Percentiles rank a stretch among this genome's conserved stretches.
phyloP scores from a whole-genome alignment of 176 grass and related monocot species.

The Phoenix dactylifera region DNA sequence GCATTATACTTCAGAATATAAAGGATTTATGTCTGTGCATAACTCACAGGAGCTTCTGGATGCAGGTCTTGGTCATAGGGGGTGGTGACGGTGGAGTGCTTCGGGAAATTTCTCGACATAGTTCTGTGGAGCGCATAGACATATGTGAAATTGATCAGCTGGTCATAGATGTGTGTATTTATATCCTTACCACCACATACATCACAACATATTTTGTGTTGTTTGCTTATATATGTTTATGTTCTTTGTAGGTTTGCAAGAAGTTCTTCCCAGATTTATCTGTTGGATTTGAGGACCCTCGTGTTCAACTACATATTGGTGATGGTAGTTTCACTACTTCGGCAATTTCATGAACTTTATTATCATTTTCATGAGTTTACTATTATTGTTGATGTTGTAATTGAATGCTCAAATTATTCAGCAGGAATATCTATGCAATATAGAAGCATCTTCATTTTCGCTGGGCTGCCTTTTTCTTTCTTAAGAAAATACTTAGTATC shows the following conservation, averaged over 20 bases:
- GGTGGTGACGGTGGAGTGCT: conserved; percentile 98
- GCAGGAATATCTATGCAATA: too few species aligned
- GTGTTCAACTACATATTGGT: conserved; percentile 74
- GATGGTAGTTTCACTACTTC: conserved; percentile 55
- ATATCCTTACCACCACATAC: too few species aligned
- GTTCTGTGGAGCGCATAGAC: conserved; percentile 83
- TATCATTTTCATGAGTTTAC: too few species aligned
- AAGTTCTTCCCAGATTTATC: conserved; percentile 87
- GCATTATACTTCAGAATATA: too few species aligned
- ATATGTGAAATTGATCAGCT: conserved; percentile 99
- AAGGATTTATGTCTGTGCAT: too few species aligned
- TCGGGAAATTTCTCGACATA: conserved; percentile 83
- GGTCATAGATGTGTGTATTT: conserved; percentile 74
- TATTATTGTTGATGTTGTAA: too few species aligned
- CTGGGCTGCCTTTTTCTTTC: too few species aligned
- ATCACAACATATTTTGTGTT: not conserved
- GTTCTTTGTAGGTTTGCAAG: conserved; percentile 65
- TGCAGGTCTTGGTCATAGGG: conserved; percentile 96
- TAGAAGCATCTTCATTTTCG: too few species aligned
- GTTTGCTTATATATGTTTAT: conserved; percentile 8
- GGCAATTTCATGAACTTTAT: too few species aligned
- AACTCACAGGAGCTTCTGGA: too few species aligned
- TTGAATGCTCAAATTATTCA: too few species aligned
- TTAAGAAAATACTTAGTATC: not conserved
- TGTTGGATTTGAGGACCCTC: conserved; percentile 87